phyloP scores from a whole-genome alignment of 192 early-diverging fungal genomes.

The Rhizoclosmatium sp. region DNA sequence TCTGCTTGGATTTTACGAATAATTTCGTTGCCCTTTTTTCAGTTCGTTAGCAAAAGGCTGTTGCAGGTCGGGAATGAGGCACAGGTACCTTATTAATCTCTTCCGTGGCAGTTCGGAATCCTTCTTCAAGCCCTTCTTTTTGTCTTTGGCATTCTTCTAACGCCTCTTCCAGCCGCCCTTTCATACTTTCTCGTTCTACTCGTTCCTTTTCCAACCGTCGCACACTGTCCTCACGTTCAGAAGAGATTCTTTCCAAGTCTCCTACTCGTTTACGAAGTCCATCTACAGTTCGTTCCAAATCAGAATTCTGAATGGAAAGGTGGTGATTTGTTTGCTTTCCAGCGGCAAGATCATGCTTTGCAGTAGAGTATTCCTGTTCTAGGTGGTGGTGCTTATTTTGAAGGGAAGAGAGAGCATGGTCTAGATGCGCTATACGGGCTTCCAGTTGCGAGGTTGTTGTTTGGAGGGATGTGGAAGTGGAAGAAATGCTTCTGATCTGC shows the following conservation, averaged over 20 bases:
- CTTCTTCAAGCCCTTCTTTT: slow-evolving; percentile 20
- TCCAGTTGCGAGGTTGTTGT: slow-evolving; percentile 43
- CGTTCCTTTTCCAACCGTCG: slow-evolving; percentile 18
- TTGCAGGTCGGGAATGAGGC: background rate
- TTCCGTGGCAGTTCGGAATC: slow-evolving; percentile 22
- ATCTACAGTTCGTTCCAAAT: slow-evolving; percentile 33
- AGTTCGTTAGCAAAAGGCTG: background rate
- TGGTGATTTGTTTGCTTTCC: background rate
- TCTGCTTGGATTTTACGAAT: slow-evolving; percentile 62
- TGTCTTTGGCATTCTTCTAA: slow-evolving; percentile 10
- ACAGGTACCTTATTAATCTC: slow-evolving; percentile 38
- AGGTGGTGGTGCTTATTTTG: slow-evolving; percentile 32
- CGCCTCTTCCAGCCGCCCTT: background rate
- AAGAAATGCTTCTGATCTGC: slow-evolving; percentile 21
- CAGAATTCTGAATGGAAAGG: slow-evolving; percentile 32
- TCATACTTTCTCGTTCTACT: background rate
- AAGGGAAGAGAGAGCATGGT: slow-evolving; percentile 15
- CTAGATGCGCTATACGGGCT: slow-evolving; percentile 44
- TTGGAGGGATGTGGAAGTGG: slow-evolving; percentile 35
- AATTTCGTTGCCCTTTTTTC: slow-evolving; percentile 66
- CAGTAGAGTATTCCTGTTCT: slow-evolving; percentile 13
- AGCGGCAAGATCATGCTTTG: slow-evolving; percentile 39
- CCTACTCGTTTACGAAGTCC: background rate
- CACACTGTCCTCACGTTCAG: slow-evolving; percentile 3
- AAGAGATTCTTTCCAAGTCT: background rate